A percentile compares a stretch with the other conserved stretches of the same genome.
Evolutionary conservation across 2,329 filamentous ascomycete genomes (phyloP).

Genomic region (Claviceps monticola): DNA sequence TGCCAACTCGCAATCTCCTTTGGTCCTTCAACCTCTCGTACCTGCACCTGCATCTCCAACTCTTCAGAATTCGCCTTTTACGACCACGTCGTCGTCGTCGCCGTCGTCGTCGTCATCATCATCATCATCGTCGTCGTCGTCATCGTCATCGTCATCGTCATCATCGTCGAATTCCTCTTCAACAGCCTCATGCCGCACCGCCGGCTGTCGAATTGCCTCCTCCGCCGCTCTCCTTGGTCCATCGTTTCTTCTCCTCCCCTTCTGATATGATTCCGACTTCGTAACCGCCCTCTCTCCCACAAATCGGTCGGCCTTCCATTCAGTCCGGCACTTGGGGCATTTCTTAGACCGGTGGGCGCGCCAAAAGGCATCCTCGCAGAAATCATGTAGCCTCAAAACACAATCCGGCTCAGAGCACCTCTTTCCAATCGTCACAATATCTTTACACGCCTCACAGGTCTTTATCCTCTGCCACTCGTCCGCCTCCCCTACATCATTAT

Average conservation of each 20-base stretch:
- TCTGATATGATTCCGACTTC: conserved; percentile 34
- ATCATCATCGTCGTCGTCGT: background rate
- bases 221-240: conserved; percentile 20
- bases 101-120: background rate
- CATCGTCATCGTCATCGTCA: background rate
- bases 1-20: too few relatives aligned
- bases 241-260: conserved; percentile 23
- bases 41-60: background rate
- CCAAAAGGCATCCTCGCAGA: conserved; percentile 63
- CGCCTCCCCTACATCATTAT: conserved; percentile 58
- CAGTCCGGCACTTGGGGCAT: conserved; percentile 47
- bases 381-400: conserved; percentile 57
- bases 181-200: conserved; percentile 5
- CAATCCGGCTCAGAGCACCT: conserved; percentile 60
- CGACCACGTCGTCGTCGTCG: background rate
- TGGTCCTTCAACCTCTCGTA: background rate
- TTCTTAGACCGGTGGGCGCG: conserved; percentile 44
- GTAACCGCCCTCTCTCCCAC: conserved; percentile 46
- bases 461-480: conserved; percentile 65
- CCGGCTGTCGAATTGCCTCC: conserved; percentile 17
- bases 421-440: conserved; percentile 76
- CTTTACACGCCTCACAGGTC: conserved; percentile 75
- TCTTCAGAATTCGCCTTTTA: background rate
- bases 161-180: background rate
- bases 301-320: conserved; percentile 35